Base-by-base conservation (phyloP, 164 flowering plant species). In the Annona cherimola region DNA sequence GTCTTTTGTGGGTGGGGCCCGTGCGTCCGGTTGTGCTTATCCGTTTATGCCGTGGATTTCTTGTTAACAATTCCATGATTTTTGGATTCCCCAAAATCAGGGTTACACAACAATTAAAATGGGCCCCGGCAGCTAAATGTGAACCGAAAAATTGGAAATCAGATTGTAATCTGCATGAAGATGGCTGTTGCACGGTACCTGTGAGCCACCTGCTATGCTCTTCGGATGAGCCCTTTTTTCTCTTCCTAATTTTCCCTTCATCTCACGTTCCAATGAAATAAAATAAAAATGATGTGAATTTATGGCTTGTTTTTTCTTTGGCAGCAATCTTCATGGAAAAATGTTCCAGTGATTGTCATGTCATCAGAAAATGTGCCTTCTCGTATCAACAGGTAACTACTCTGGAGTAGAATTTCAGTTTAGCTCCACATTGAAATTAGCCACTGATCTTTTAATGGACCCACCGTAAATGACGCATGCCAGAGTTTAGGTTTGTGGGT, bases 281-380 rank as follows among this genome's bases (percentile, higher is more conserved):
- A 62, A 41, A 39, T 3, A 14, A 41, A 11, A 6, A 14, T 12
- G 5, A 18, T 19, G 43, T 50, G 45, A 16, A 40, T 42, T 64
- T 64, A 16, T 64, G 65, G 65, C 35, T 41, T 50, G 57, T 2
- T 14, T 9, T 50, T 68, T n/a, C 26, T 18, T 64, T 20, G 44
- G 71, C 82, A 89, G 93, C 86, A 81, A 43, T 81, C 93, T 68
- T 80, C 84, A 62, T 71, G 89, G 61, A 90, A 81, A 79, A 81
- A 91, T 78, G 89, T 93, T 71, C 98, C 98, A 11, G 94, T 93
- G 7, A 96, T 93, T 43, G 86, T 93, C 64, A 93, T 93, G 98
- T 93, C 98, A 55, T 93, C 98, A 66, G 97, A 93, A 81, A 89
- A 93, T 81, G 91, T 86, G 57, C 94, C 94, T 67, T 84, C 96